Evolutionary conservation across 2,329 filamentous ascomycete species (phyloP).

Genomic region (Colletotrichum tanaceti): DNA sequence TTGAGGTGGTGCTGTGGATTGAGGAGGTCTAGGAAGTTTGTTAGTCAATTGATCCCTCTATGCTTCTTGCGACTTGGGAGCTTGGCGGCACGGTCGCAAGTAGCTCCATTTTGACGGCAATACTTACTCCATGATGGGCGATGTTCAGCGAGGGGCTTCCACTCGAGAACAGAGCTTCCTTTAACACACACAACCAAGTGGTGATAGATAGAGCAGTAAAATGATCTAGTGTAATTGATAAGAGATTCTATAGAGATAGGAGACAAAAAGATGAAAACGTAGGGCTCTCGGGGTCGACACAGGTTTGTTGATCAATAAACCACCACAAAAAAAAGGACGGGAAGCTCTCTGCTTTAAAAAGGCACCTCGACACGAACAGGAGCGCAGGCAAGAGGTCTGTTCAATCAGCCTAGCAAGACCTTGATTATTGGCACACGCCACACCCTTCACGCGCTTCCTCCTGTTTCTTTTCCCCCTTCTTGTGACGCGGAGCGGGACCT

Average conservation of each 20-base stretch:
- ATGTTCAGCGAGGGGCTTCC: background rate
- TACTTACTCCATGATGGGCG: conserved; percentile 35
- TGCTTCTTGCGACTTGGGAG: background rate
- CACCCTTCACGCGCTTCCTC: background rate
- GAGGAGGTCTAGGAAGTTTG: conserved; percentile 19
- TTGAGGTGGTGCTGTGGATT: conserved; percentile 28
- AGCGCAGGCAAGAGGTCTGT: background rate
- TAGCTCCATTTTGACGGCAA: background rate
- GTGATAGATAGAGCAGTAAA: background rate
- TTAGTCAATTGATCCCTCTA: background rate
- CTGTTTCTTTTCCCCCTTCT: background rate
- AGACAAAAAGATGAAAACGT: background rate
- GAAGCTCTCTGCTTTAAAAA: conserved; percentile 34
- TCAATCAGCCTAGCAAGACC: background rate
- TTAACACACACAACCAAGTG: background rate
- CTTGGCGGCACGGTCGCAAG: background rate
- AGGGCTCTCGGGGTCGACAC: conserved; percentile 2
- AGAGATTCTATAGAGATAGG: background rate
- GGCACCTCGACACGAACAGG: conserved; percentile 25
- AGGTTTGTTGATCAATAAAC: conserved; percentile 9
- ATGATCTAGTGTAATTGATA: conserved; percentile 6
- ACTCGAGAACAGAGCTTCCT: conserved; percentile 10
- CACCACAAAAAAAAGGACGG: background rate
- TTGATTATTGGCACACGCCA: conserved; percentile 14
- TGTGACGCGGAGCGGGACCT: conserved; percentile 15